A percentile compares a stretch with the other conserved stretches of the same genome.
Conservation (phyloP, 1,284 basidiomycete species). For the Trametes polyzona region DNA sequence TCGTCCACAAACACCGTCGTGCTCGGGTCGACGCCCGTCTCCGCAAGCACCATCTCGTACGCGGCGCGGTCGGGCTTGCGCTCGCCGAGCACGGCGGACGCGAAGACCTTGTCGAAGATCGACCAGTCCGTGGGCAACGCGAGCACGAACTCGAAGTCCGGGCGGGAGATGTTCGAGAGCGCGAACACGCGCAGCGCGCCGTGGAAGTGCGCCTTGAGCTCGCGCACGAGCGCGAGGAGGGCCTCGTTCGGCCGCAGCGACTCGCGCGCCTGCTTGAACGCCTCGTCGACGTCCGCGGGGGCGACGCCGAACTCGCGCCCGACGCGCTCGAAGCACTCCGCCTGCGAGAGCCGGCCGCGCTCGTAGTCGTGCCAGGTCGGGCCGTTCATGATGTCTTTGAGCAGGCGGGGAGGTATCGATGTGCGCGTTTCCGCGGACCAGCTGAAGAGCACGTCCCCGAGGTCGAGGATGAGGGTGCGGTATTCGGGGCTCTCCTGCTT, state of each 20-base stretch:
- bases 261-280: slow-evolving; percentile 51
- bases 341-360: slow-evolving; percentile 43
- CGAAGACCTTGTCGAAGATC: slow-evolving; percentile 60
- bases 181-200: slow-evolving; percentile 49
- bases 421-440: slow-evolving; percentile 57
- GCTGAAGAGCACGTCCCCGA: slow-evolving; percentile 61
- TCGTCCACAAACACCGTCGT: slow-evolving; percentile 59
- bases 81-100: slow-evolving; percentile 47
- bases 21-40: slow-evolving; percentile 45
- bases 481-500: slow-evolving; percentile 7
- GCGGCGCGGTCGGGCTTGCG: slow-evolving; percentile 48
- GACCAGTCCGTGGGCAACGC: slow-evolving; percentile 50
- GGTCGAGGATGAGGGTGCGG: slow-evolving; percentile 51
- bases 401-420: slow-evolving; percentile 45
- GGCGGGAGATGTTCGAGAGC: slow-evolving; percentile 63
- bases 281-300: slow-evolving; percentile 43
- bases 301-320: slow-evolving; percentile 47
- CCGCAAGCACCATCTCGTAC: slow-evolving; percentile 52
- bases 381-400: slow-evolving; percentile 49
- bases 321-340: slow-evolving; percentile 48
- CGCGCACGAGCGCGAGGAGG: slow-evolving; percentile 50
- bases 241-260: slow-evolving; percentile 48
- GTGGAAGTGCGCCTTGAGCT: slow-evolving; percentile 44
- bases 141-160: slow-evolving; percentile 52
- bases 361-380: slow-evolving; percentile 61